Evolutionary conservation across 2,329 filamentous ascomycete species (phyloP).

Genomic region (Ophiostoma novo-ulmi): DNA sequence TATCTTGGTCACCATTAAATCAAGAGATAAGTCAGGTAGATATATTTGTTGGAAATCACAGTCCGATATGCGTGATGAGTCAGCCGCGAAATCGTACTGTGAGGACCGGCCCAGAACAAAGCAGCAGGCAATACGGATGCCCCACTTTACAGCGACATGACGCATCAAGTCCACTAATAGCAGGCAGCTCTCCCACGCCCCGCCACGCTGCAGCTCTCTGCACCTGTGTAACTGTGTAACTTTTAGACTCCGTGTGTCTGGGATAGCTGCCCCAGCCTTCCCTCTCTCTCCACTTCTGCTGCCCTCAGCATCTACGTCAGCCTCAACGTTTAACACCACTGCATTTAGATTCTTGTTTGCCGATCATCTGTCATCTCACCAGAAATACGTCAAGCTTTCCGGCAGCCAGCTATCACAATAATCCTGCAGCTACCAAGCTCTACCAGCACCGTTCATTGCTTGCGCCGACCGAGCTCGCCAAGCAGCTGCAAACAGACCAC

Average conservation of each 20-base stretch:
- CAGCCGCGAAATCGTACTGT: not conserved
- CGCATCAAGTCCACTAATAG: not conserved
- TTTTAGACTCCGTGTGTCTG: not conserved
- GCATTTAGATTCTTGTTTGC: not conserved
- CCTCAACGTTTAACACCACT: not conserved
- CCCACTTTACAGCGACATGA: slow-evolving; percentile 11
- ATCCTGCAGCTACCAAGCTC: not conserved
- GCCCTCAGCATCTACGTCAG: not conserved
- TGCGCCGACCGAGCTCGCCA: not conserved
- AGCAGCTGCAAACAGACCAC: slow-evolving; percentile 26
- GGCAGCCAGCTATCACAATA: too few species aligned
- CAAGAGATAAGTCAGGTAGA: not conserved
- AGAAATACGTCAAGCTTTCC: too few species aligned
- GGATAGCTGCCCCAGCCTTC: slow-evolving; percentile 7
- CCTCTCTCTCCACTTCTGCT: slow-evolving; percentile 8
- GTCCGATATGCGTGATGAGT: not conserved
- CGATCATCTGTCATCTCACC: not conserved
- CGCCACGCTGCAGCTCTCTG: not conserved
- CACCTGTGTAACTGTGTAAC: too few species aligned
- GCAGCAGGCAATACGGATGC: not conserved
- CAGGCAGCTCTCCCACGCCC: slow-evolving; percentile 13
- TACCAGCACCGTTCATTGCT: not conserved
- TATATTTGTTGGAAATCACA: not conserved
- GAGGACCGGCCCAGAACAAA: not conserved
- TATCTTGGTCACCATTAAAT: too few species aligned